Evolutionary conservation across 495 filamentous ascomycete genomes (phyloP), one percentile per base, ranked within the genome.

Genomic region (Filosporella fistucella): DNA sequence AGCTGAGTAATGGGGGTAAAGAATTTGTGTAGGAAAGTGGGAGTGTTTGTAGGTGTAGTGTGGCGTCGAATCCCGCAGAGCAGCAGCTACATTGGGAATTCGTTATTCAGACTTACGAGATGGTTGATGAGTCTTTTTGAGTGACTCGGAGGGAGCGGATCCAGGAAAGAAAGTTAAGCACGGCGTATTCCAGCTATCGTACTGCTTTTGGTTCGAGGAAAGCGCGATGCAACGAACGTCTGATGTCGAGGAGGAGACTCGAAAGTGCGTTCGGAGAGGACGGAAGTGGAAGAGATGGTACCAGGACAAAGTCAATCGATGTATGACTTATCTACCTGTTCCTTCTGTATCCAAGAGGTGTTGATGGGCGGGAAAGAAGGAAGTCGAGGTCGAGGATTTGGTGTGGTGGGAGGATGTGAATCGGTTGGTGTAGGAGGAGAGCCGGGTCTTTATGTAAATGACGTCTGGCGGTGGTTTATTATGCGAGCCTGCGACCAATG

Each of bases 171-270:
- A 51, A 45, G 48, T 49, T 28, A 32, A 30, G 23, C 41, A 57
- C 55, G 55, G 55, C 55, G 55, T 57, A 53, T 57, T 57, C 50
- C 55, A 57, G 55, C 55, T 46, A 51, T 40, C 49, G 49, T 53
- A 35, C 49, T 49, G 20, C 32, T 26, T 21, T 45, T 50, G 2
- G 4, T 22, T 21, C 36, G 17, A n/a, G 25, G 36, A 42, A 47
- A 36, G 29, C 25, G 30, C 35, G 47, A 44, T 24, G 20, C 36
- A 35, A 47, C 24, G 25, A 38, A 45, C 21, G 32, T 11, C 8
- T 29, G 35, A 37, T 12, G 13, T 25, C 9, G 37, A 32, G 22
- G 36, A 45, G 21, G 34, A 21, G 16, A 36, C n/a, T 18, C n/a
- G 6, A 6, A n/a, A n/a, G n/a, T n/a, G 32, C 5, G 18, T 8